Base-by-base conservation (phyloP, 306 rosid genomes). In the Abrus pulchellus region DNA sequence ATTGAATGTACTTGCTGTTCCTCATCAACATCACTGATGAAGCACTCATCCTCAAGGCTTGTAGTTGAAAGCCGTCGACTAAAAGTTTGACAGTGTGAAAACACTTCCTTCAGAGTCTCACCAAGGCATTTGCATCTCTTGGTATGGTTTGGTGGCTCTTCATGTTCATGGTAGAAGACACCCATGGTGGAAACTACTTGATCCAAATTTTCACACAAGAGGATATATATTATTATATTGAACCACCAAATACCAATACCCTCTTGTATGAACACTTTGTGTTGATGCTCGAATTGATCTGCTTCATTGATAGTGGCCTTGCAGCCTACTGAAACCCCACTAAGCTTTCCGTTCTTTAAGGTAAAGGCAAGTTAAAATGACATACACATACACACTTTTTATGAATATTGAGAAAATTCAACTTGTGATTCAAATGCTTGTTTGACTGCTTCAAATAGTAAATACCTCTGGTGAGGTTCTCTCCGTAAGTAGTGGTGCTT, bases 291-390 rank as follows among this genome's bases (percentile, higher is more conserved):
- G 32, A 83, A 75, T 85, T 82, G 87, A 84, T 77, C 30, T 74
- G 74, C 73, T 81, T 85, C 80, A 76, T 41, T 88, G 96, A 92
- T 82, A 88, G 94, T 82, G 94, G 90, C 99, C 84, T 68, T 72
- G 61, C 87, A 92, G 66, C 97, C 77, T 84, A 84, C 79, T 85
- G 78, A 83, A 86, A 75, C 81, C 85, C 81, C 85, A 83, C 84
- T 76, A 70, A 44, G 70, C 76, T 57, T 76, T 77, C 75, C 57
- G 75, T 86, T 79, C 97, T 92, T 95, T 5, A 89, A 93, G 94
- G 90, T 87, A 74, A 90, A 95, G 98, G 81, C 89, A 91, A 89
- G 94, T 84, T 79, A 84, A 79, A 88, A 86, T 56, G 74, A 61
- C 34, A 60, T 14, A 78, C 44, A 68, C 78, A 76, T n/a, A n/a